phyloP scores from a whole-genome alignment of 2,329 filamentous ascomycete species.

The Coleophoma crateriformis region DNA sequence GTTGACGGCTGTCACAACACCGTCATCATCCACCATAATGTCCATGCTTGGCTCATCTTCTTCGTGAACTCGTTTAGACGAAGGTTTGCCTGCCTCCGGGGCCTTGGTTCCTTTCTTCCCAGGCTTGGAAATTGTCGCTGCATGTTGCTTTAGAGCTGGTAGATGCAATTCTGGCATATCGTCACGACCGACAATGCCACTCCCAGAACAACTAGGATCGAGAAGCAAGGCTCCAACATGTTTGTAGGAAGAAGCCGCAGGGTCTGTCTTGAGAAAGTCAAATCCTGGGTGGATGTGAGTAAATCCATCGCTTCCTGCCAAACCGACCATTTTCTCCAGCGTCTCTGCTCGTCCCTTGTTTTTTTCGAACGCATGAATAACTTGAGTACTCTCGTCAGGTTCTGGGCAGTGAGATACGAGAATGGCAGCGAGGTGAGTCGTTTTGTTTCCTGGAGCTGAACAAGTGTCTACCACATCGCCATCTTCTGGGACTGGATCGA shows the following conservation, averaged over 20 bases:
- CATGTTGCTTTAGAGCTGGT: conserved; percentile 28
- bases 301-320: conserved; percentile 63
- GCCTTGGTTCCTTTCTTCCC: conserved; percentile 18
- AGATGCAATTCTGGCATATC: conserved; percentile 67
- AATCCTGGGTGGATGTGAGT: conserved; percentile 67
- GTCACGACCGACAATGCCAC: conserved; percentile 86
- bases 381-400: conserved; percentile 27
- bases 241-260: conserved; percentile 51
- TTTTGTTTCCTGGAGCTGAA: conserved; percentile 95
- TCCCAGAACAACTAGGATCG: conserved; percentile 93
- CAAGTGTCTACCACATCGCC: conserved; percentile 89
- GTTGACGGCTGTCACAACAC: conserved; percentile 42
- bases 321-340: conserved; percentile 76
- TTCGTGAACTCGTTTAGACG: conserved; percentile 22
- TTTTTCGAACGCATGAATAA: conserved; percentile 76
- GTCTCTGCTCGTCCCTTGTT: conserved; percentile 66
- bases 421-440: conserved; percentile 83
- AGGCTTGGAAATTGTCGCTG: conserved; percentile 28
- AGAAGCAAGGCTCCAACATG: conserved; percentile 79
- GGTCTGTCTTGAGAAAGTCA: conserved; percentile 78
- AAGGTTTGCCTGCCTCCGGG: conserved; percentile 11
- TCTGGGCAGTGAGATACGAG: conserved; percentile 34
- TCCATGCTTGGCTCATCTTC: conserved; percentile 20
- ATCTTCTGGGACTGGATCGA: conserved; percentile 61
- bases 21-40: conserved; percentile 48